A percentile compares a stretch with the other conserved stretches of the same genome.
These are phyloP conservation scores for Paramicrosporidium saccamoebae DNA, from an alignment of 371 early-diverging fungal genomes.

Conservation along the genomic window DNA sequence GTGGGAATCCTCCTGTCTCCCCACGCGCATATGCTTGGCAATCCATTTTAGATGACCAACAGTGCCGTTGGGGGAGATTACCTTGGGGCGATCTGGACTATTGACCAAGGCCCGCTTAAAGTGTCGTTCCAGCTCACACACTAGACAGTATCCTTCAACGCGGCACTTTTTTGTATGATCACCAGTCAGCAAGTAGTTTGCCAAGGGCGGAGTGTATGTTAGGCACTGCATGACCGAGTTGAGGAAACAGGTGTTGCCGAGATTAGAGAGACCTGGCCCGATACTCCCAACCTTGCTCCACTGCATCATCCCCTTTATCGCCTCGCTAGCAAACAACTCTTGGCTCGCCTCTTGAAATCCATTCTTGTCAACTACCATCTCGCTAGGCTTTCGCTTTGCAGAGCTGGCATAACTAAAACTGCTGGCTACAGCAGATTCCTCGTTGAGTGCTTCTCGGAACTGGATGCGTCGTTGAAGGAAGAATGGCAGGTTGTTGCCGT, in stretches of 20 bases:
- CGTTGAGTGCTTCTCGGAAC: too few species aligned
- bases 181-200: conserved; percentile 22
- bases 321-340: too few species aligned
- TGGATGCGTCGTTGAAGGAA: too few species aligned
- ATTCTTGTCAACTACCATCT: too few species aligned
- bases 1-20: conserved; percentile 65
- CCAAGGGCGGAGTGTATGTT: conserved; percentile 45
- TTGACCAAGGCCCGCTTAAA: conserved; percentile 7
- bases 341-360: too few species aligned
- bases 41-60: conserved; percentile 24
- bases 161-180: conserved; percentile 11
- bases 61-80: conserved; percentile 26
- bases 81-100: conserved; percentile 7
- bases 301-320: too few species aligned
- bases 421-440: too few species aligned
- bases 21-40: conserved; percentile 31
- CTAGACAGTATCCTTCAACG: conserved; percentile 7
- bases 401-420: too few species aligned
- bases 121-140: conserved; percentile 10
- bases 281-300: too few species aligned
- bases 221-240: conserved; percentile 75
- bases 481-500: too few species aligned
- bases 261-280: conserved; percentile 46
- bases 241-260: conserved; percentile 84
- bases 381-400: too few species aligned